Conservation (phyloP, 805 yeast genomes). For the Starmerella asiatica region DNA sequence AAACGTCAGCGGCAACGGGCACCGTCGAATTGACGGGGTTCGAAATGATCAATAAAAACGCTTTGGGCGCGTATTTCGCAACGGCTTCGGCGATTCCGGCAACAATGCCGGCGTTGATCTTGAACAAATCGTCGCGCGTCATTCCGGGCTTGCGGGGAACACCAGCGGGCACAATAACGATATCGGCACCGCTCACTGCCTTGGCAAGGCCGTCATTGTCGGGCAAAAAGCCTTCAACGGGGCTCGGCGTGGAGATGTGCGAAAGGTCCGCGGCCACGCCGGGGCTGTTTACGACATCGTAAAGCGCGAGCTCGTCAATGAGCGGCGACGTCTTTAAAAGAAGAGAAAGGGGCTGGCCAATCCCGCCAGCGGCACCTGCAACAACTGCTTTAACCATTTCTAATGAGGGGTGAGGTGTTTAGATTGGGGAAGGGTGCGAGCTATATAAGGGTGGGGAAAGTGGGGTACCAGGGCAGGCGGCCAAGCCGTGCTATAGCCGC, state of each 20-base stretch:
- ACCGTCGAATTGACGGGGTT: constrained; percentile 92
- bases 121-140: constrained; percentile 83
- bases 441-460: not conserved
- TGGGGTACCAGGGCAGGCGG: not conserved
- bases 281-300: constrained; percentile 70
- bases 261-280: constrained; percentile 85
- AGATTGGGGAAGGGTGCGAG: not conserved
- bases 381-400: constrained; percentile 57
- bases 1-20: constrained; percentile 72
- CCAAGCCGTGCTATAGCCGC: not conserved
- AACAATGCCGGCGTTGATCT: constrained; percentile 71
- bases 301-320: constrained; percentile 55
- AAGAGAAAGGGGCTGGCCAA: constrained; percentile 83
- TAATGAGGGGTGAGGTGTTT: not conserved
- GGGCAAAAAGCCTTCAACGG: constrained; percentile 49
- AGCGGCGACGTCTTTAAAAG: constrained; percentile 57
- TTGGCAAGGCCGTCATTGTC: constrained; percentile 45
- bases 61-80: constrained; percentile 57
- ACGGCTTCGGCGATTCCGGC: constrained; percentile 60
- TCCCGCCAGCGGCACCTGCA: constrained; percentile 77
- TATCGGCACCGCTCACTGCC: constrained; percentile 68
- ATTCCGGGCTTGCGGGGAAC: constrained; percentile 90
- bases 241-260: constrained; percentile 61
- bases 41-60: constrained; percentile 69
- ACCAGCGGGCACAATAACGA: constrained; percentile 84